Percentiles rank a stretch among this genome's conserved stretches.
phyloP scores from a whole-genome alignment of 2,329 filamentous ascomycete genomes.

The Aspergillus pseudoviridinutans region DNA sequence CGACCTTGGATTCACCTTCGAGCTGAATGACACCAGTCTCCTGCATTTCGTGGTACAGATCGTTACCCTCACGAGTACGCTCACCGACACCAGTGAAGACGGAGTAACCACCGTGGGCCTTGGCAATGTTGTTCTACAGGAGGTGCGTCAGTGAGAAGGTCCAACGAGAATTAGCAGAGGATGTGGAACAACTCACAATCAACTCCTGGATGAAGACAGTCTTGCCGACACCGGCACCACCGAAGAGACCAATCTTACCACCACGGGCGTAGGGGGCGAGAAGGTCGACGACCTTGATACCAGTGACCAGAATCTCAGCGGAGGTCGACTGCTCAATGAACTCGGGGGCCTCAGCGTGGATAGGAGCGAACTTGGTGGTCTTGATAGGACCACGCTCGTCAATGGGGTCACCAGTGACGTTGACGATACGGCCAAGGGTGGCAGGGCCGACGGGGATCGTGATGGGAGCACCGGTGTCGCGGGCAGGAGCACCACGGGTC shows the following conservation, averaged over 20 bases:
- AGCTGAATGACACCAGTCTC: conserved; percentile 99
- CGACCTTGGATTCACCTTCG: conserved; percentile 98
- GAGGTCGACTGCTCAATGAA: conserved; percentile 95
- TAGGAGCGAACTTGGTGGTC: conserved; percentile 78
- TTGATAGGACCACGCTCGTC: conserved; percentile 99
- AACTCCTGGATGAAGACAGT: conserved; percentile 99
- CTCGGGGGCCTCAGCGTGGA: conserved; percentile 87
- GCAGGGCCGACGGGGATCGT: conserved; percentile 89
- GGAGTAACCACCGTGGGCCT: conserved; percentile 99
- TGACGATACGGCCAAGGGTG: conserved; percentile 98
- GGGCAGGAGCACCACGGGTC: conserved; percentile 79
- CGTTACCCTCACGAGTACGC: conserved; percentile 99
- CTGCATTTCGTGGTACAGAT: conserved; percentile 99
- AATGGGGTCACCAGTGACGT: conserved; percentile 99
- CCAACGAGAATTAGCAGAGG: not conserved
- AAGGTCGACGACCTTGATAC: conserved; percentile 99
- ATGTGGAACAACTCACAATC: conserved; percentile 60
- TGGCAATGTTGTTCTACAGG: conserved; percentile 94
- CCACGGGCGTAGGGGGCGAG: conserved; percentile 99
- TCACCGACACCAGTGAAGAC: conserved; percentile 99
- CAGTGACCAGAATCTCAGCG: conserved; percentile 94
- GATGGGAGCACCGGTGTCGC: conserved; percentile 92
- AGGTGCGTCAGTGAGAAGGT: not conserved
- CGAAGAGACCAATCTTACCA: conserved; percentile 99
- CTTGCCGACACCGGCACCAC: conserved; percentile 99